Evolutionary conservation across 495 filamentous ascomycete species (phyloP).

Genomic region (Daldinia grandis): DNA sequence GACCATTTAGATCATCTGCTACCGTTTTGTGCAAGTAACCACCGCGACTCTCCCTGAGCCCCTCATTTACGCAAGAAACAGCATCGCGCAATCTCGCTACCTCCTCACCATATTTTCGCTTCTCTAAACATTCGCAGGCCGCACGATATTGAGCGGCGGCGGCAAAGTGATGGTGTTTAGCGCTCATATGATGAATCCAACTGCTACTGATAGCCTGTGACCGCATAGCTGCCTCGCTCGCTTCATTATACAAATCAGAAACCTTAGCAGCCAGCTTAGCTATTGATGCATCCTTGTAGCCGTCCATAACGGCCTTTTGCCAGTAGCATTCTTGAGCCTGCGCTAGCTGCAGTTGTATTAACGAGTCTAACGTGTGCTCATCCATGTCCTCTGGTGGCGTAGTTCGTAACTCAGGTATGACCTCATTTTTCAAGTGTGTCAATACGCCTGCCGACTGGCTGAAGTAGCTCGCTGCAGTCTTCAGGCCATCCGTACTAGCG

Average conservation of each 20-base stretch:
- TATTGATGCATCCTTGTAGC: constrained; percentile 88
- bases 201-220: constrained; percentile 89
- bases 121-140: constrained; percentile 90
- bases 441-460: constrained; percentile 89
- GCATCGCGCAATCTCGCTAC: constrained; percentile 86
- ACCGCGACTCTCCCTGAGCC: constrained; percentile 77
- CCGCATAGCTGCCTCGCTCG: constrained; percentile 85
- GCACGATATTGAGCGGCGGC: constrained; percentile 96
- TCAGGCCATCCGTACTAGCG: constrained; percentile 80
- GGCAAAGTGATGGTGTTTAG: constrained; percentile 97
- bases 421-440: constrained; percentile 75
- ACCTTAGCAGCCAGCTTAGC: constrained; percentile 91
- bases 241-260: constrained; percentile 87
- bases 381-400: constrained; percentile 94
- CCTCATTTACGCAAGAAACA: constrained; percentile 83
- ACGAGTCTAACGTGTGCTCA: constrained; percentile 79
- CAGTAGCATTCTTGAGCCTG: constrained; percentile 98
- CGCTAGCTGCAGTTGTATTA: constrained; percentile 84
- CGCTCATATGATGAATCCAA: constrained; percentile 98
- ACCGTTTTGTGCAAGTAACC: constrained; percentile 86
- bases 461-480: constrained; percentile 89
- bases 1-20: constrained; percentile 78
- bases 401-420: constrained; percentile 86
- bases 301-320: constrained; percentile 96
- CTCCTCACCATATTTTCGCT: constrained; percentile 94